Evolutionary conservation across 73 alveolate genomes (phyloP), one percentile per base, ranked within the genome.

Genomic region (Tetrahymena thermophila): DNA sequence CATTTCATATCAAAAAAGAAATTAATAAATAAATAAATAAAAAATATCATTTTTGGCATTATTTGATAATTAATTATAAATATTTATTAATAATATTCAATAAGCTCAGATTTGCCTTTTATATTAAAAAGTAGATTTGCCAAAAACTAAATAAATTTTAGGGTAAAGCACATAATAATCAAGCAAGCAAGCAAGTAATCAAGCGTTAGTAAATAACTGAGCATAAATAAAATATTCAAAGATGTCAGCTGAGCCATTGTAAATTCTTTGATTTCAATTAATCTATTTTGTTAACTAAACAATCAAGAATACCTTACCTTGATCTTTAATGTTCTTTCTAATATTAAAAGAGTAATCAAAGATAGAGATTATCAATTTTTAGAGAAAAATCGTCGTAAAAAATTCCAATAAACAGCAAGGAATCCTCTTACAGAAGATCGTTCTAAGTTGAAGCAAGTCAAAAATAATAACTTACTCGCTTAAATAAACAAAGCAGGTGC

Each of bases 361-460:
- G 97, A 95, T 38, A 95, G 94, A 93, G 97, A 95, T 58, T 95
- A 95, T 93, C 95, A 95, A 43, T 95, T 95, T 37, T 43, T 56
- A 34, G 93, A 95, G 43, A 95, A 85, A 56, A 89, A 93, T 42
- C 93, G 97, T 84, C 85, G 43, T 37, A 85, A 85, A 44, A 43
- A 43, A 50, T 35, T 89, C 83, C 17, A 43, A 34, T 38, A 95
- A 40, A 95, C 97, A 50, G 31, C 97, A 50, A 94, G 94, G 37
- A 95, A 95, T 56, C 97, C 97, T 37, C 55, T 95, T 84, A 95
- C 55, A 95, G 85, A 56, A 85, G 97, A 95, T 38, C 58, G 97
- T 10, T 94, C 97, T 21, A 95, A 89, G 85, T 93, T 95, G 31
- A 50, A 89, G 44, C 43, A 55, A 89, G 35, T 40, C 15, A 95